These are phyloP conservation scores for Pogostemon cablin DNA, from an alignment of 257 asterid genomes.

Conservation along the genomic window DNA sequence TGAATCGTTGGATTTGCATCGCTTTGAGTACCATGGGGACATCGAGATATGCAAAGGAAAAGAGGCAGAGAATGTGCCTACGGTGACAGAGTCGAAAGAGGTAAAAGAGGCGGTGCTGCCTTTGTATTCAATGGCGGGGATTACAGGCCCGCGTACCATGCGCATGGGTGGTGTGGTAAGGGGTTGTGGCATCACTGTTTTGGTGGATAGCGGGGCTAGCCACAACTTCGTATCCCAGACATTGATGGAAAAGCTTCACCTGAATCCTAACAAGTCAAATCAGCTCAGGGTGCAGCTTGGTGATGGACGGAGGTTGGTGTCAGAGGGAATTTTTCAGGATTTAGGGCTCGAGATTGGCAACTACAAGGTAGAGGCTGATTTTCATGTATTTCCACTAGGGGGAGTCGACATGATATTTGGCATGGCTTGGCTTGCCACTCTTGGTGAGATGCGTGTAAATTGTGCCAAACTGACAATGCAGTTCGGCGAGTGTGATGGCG, in stretches of 20 bases:
- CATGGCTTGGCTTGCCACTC: no score
- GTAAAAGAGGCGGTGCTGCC: not conserved
- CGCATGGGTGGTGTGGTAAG: not conserved
- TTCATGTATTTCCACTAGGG: not conserved
- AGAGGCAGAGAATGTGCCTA: no score
- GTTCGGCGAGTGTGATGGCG: no score
- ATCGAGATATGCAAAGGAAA: no score
- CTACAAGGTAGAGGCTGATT: not conserved
- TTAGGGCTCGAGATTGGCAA: not conserved
- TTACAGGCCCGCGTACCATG: not conserved
- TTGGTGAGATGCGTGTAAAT: not conserved
- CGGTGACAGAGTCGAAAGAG: no score
- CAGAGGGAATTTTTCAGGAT: not conserved
- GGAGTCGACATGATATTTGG: no score
- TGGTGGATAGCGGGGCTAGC: no score
- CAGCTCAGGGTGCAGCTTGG: not conserved
- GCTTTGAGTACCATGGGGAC: no score
- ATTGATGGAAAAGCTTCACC: not conserved
- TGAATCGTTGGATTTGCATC: no score
- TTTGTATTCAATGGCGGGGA: not conserved
- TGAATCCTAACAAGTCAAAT: not conserved
- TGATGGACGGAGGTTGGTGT: not conserved
- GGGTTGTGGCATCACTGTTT: not conserved
- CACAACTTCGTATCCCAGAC: not conserved
- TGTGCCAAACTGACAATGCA: not conserved